A percentile compares a stretch with the other conserved stretches of the same genome.
Evolutionary conservation across 306 rosid species (phyloP).

Genomic region (Malus domestica): ASM211411v1 NC_041794.1:31353501-31354000

Average conservation of each 20-base stretch:
- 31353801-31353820: neutral
- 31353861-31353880: neutral
- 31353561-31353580: slow-evolving; percentile 63
- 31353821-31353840: neutral
- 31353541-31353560: slow-evolving; percentile 84
- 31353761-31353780: neutral
- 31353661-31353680: slow-evolving; percentile 92
- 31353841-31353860: neutral
- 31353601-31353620: slow-evolving; percentile 95
- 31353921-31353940: neutral
- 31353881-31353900: neutral
- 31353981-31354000: neutral
- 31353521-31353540: slow-evolving; percentile 43
- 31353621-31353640: slow-evolving; percentile 90
- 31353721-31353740: neutral
- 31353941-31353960: neutral
- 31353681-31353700: slow-evolving; percentile 49
- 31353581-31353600: slow-evolving; percentile 86
- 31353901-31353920: too few species aligned
- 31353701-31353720: neutral
- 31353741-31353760: neutral
- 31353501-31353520: neutral
- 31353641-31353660: slow-evolving; percentile 82
- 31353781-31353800: neutral
- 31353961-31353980: neutral